phyloP scores from a whole-genome alignment of 1,284 basidiomycete species.

The Rugiboletus extremiorientalis region DNA sequence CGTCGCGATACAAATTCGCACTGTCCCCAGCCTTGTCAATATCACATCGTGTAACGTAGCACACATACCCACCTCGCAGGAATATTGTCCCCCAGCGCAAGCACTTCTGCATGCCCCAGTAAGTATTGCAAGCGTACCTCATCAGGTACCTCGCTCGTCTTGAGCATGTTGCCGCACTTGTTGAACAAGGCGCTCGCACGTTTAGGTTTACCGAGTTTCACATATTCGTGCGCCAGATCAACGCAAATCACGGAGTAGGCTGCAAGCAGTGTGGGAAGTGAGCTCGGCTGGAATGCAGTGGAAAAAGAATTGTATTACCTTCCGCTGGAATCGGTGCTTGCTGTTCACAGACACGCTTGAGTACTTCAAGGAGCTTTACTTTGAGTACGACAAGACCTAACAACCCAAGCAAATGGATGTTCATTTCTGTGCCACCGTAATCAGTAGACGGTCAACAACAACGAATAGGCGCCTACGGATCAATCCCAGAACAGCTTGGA shows the following conservation, averaged over 20 bases:
- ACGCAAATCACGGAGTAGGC: slow-evolving; percentile 67
- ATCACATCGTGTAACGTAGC: background rate
- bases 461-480: slow-evolving; percentile 16
- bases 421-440: slow-evolving; percentile 43
- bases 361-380: slow-evolving; percentile 51
- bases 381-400: slow-evolving; percentile 52
- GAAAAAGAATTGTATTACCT: slow-evolving; percentile 48
- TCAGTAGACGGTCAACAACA: background rate
- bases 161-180: slow-evolving; percentile 50
- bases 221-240: slow-evolving; percentile 75
- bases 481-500: slow-evolving; percentile 11
- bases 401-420: slow-evolving; percentile 67
- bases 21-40: slow-evolving; percentile 36
- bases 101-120: slow-evolving; percentile 64
- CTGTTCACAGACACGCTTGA: slow-evolving; percentile 47
- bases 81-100: slow-evolving; percentile 62
- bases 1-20: slow-evolving; percentile 56
- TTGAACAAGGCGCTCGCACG: slow-evolving; percentile 66
- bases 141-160: slow-evolving; percentile 43
- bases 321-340: slow-evolving; percentile 45
- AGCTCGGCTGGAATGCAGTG: background rate
- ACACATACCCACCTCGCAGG: slow-evolving; percentile 53
- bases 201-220: slow-evolving; percentile 70
- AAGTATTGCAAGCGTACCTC: slow-evolving; percentile 56
- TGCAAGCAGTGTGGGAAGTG: slow-evolving; percentile 29